phyloP scores from a whole-genome alignment of 495 filamentous ascomycete genomes.

The Polyplosphaeria fusca region DNA sequence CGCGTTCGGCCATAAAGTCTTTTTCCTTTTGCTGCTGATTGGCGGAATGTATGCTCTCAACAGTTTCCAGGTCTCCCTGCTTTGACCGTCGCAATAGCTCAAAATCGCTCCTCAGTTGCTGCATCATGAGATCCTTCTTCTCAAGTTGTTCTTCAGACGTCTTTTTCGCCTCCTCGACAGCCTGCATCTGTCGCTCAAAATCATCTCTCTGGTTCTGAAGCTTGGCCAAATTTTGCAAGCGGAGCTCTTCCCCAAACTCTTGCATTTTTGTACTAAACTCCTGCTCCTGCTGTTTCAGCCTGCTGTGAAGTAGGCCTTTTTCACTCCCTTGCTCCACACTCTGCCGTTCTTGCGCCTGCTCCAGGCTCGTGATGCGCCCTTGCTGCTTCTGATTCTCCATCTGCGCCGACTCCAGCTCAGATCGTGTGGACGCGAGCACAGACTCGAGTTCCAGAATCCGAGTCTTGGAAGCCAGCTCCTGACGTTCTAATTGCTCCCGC shows the following conservation, averaged over 20 bases:
- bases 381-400: slow-evolving; percentile 13
- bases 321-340: neutral
- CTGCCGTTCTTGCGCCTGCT: slow-evolving; percentile 1
- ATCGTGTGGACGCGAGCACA: slow-evolving; percentile 19
- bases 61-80: slow-evolving; percentile 1
- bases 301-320: neutral
- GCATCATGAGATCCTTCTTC: slow-evolving; percentile 10
- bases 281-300: slow-evolving; percentile 12
- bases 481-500: slow-evolving; percentile 17
- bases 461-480: slow-evolving; percentile 17
- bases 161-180: slow-evolving; percentile 18
- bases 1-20: neutral
- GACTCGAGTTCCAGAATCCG: slow-evolving; percentile 29
- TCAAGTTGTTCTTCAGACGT: neutral
- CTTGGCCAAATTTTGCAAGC: slow-evolving; percentile 17
- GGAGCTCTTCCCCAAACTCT: slow-evolving; percentile 22
- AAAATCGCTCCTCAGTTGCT: slow-evolving; percentile 17
- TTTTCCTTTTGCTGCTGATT: slow-evolving; percentile 10
- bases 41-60: neutral
- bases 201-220: slow-evolving; percentile 28
- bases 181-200: slow-evolving; percentile 25
- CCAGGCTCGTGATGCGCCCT: slow-evolving; percentile 9
- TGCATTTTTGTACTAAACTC: slow-evolving; percentile 21
- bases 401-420: slow-evolving; percentile 20
- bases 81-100: slow-evolving; percentile 15